These are phyloP conservation scores for Phyllosticta capitalensis DNA, from an alignment of 2,329 filamentous ascomycete genomes.

Conservation along the genomic window DNA sequence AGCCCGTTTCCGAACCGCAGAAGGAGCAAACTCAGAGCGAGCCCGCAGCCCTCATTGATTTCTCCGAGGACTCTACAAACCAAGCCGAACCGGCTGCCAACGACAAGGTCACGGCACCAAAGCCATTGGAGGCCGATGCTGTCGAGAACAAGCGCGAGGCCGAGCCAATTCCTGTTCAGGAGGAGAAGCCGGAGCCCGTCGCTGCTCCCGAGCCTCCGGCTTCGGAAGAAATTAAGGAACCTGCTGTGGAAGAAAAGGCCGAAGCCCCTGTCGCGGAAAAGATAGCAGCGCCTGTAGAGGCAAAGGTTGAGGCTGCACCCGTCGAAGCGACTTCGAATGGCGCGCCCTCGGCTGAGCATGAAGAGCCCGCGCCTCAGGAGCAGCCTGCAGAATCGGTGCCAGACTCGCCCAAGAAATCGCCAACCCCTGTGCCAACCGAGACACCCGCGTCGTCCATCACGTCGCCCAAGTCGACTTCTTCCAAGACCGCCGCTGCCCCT, in stretches of 20 bases:
- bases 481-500: neutral
- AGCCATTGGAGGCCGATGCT: conserved; percentile 14
- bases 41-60: conserved; percentile 9
- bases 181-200: neutral
- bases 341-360: conserved; percentile 18
- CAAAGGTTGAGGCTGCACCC: conserved; percentile 19
- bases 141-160: conserved; percentile 29
- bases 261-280: neutral
- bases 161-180: conserved; percentile 16
- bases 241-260: neutral
- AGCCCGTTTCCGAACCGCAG: neutral
- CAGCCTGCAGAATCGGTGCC: conserved; percentile 13
- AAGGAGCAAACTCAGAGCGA: neutral
- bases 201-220: neutral
- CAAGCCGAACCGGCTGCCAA: neutral
- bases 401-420: conserved; percentile 17
- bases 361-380: conserved; percentile 17
- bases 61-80: conserved; percentile 1
- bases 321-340: conserved; percentile 21
- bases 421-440: conserved; percentile 10
- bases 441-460: conserved; percentile 8
- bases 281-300: conserved; percentile 14
- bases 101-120: neutral
- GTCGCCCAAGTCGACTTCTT: conserved; percentile 8
- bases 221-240: neutral